phyloP scores from a whole-genome alignment of 139 green algal species.

The Coccomyxa sp. region DNA sequence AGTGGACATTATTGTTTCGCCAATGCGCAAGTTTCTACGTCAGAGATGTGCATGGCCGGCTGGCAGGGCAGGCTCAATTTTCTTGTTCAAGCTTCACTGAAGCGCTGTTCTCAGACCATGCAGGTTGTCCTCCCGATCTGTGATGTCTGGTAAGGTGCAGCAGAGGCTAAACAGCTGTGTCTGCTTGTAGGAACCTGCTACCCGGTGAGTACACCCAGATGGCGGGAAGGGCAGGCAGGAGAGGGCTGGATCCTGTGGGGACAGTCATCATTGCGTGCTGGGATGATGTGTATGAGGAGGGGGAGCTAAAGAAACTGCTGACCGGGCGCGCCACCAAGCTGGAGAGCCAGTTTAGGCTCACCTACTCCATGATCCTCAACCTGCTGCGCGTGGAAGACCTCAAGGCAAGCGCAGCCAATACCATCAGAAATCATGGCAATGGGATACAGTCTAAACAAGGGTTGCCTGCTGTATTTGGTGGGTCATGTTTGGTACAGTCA shows the following conservation, averaged over 20 bases:
- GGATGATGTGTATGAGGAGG: conserved; percentile 66
- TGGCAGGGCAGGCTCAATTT: too few species aligned
- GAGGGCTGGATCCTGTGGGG: conserved; percentile 83
- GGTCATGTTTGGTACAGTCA: too few species aligned
- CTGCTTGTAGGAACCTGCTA: conserved; percentile 45
- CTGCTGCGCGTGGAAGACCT: conserved; percentile 92
- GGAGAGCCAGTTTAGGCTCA: conserved; percentile 91
- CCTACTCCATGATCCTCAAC: conserved; percentile 98
- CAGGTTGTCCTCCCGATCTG: too few species aligned
- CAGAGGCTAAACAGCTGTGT: too few species aligned
- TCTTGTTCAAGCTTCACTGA: too few species aligned
- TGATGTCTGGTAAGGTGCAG: too few species aligned
- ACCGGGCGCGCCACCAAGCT: conserved; percentile 75
- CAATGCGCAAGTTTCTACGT: neutral
- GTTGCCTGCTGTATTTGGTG: too few species aligned
- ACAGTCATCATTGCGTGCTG: conserved; percentile 87
- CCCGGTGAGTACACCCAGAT: conserved; percentile 97
- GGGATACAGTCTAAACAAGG: too few species aligned
- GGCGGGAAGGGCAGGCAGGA: conserved; percentile 80
- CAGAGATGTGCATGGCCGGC: too few species aligned
- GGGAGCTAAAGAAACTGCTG: conserved; percentile 71
- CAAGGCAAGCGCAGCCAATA: conserved; percentile 51
- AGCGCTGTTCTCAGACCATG: too few species aligned
- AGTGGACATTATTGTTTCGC: too few species aligned
- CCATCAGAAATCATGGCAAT: neutral